A percentile compares a stretch with the other conserved stretches of the same genome.
phyloP scores from a whole-genome alignment of 805 yeast genomes.

The Martiniozyma abietophila region DNA sequence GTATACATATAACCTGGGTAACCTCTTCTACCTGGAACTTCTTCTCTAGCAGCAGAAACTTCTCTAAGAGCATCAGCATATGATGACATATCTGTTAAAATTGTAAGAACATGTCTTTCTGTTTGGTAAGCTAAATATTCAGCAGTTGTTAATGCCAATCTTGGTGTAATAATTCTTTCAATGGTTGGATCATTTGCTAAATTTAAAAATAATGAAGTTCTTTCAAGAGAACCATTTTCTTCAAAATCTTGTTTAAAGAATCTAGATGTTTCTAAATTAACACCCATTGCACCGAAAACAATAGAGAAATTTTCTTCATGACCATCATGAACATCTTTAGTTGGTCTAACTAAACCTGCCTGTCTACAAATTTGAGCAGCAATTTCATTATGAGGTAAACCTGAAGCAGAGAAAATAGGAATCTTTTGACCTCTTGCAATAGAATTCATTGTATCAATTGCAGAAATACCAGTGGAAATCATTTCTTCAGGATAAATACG shows the following conservation, averaged over 20 bases:
- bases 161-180: slow-evolving; percentile 98
- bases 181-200: slow-evolving; percentile 99
- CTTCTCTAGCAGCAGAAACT: slow-evolving; percentile 99
- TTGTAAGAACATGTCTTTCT: slow-evolving; percentile 96
- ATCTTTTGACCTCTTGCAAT: slow-evolving; percentile 99
- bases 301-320: slow-evolving; percentile 99
- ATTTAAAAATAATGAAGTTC: slow-evolving; percentile 93
- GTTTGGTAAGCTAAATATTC: slow-evolving; percentile 98
- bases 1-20: slow-evolving; percentile 99
- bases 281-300: slow-evolving; percentile 99
- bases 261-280: slow-evolving; percentile 94
- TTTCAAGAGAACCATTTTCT: slow-evolving; percentile 96
- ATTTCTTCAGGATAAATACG: slow-evolving; percentile 99
- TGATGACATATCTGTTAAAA: slow-evolving; percentile 99
- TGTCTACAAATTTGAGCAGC: slow-evolving; percentile 99
- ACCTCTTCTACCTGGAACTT: slow-evolving; percentile 99
- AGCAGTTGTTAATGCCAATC: slow-evolving; percentile 97
- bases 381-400: slow-evolving; percentile 98
- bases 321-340: slow-evolving; percentile 99
- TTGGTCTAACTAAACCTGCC: slow-evolving; percentile 98
- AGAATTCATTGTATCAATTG: slow-evolving; percentile 98
- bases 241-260: slow-evolving; percentile 99
- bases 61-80: slow-evolving; percentile 99
- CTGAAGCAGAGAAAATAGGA: slow-evolving; percentile 98
- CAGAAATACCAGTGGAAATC: slow-evolving; percentile 98